Percentiles rank a stretch among this genome's conserved stretches.
Evolutionary conservation across 2,329 filamentous ascomycete genomes (phyloP).

Genomic region (Pestalotiopsis sp.): DNA sequence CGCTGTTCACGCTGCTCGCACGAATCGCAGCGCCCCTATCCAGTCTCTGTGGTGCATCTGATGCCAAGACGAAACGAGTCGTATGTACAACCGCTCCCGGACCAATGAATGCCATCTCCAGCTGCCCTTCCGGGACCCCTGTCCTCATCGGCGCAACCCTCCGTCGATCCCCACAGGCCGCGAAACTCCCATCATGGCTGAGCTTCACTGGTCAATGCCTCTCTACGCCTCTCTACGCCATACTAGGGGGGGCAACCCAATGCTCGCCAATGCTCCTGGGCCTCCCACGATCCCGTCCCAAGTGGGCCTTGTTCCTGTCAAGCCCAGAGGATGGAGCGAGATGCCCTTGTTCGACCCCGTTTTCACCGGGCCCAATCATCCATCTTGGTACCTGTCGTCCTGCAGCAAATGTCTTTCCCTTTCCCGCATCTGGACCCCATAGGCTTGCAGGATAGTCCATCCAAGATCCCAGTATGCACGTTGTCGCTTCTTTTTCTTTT

Average conservation of each 20-base stretch:
- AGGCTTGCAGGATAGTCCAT: conserved; percentile 23
- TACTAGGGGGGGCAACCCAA: conserved; percentile 18
- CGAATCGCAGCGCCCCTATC: conserved; percentile 16
- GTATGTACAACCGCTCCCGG: conserved; percentile 15
- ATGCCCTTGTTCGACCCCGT: conserved; percentile 34
- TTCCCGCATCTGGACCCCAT: conserved; percentile 26
- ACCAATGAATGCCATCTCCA: conserved; percentile 5
- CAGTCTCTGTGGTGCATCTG: conserved; percentile 25
- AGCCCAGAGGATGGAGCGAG: conserved; percentile 3
- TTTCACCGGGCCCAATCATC: conserved; percentile 38
- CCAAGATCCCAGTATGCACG: conserved; percentile 18
- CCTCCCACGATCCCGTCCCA: conserved; percentile 19
- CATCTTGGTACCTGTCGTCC: conserved; percentile 31
- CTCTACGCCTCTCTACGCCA: neutral
- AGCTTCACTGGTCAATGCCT: conserved; percentile 34
- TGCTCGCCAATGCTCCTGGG: conserved; percentile 25
- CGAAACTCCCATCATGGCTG: conserved; percentile 41
- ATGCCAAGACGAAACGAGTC: conserved; percentile 37
- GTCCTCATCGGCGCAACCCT: conserved; percentile 25
- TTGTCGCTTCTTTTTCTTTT: conserved; percentile 21
- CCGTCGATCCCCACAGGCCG: conserved; percentile 37
- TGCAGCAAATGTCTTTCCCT: conserved; percentile 31
- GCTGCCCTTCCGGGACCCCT: conserved; percentile 17
- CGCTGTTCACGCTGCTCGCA: conserved; percentile 5
- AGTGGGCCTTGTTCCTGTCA: conserved; percentile 5